phyloP scores from a whole-genome alignment of 495 filamentous ascomycete genomes.

The Tuber umbilicatum region DNA sequence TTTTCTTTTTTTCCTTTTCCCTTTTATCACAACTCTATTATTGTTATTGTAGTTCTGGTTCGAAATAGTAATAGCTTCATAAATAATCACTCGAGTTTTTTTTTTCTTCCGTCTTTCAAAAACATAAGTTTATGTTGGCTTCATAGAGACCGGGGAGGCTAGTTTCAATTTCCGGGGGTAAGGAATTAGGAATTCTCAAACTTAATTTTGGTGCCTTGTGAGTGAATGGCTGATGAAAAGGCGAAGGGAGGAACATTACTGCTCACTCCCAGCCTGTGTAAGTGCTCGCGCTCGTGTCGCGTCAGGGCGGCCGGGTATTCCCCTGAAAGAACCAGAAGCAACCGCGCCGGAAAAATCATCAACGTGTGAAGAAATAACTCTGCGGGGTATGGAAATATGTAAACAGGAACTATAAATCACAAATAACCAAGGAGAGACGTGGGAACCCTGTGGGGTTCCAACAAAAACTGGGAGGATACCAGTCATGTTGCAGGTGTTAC shows the following conservation, averaged over 20 bases:
- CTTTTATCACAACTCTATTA: background rate
- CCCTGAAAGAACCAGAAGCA: too few species aligned
- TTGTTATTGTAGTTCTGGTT: background rate
- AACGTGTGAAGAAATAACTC: too few species aligned
- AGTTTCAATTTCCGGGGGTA: background rate
- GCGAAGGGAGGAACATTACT: background rate
- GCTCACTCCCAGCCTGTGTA: background rate
- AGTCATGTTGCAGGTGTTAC: background rate
- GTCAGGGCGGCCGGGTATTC: too few species aligned
- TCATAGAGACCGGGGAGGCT: background rate
- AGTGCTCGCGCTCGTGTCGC: background rate
- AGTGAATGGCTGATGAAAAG: background rate
- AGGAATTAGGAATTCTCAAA: background rate
- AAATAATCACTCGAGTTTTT: background rate
- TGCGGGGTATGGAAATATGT: too few species aligned
- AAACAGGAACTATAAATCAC: too few species aligned
- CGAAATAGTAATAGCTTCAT: background rate
- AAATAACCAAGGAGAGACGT: too few species aligned
- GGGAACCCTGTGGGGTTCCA: too few species aligned
- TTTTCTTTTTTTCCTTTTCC: background rate
- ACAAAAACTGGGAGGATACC: too few species aligned
- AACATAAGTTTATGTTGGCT: background rate
- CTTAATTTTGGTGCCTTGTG: background rate
- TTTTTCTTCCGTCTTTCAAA: background rate
- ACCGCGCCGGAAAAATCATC: too few species aligned